Evolutionary conservation across 1,139 yeast species (phyloP).

Genomic region (Suhomyces terraborum): DNA sequence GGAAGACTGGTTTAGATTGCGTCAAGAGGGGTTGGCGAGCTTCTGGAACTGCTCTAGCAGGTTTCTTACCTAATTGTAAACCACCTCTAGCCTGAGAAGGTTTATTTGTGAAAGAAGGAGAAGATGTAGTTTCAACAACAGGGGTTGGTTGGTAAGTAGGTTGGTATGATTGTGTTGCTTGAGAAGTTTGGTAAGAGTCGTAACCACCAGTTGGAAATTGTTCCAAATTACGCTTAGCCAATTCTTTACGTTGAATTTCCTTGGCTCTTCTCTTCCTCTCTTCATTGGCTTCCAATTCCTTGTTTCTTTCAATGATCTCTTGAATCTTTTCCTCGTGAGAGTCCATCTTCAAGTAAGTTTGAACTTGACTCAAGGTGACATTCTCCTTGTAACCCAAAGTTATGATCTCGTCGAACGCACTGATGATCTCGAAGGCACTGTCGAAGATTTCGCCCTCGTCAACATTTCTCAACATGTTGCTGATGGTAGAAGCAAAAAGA

Average conservation of each 20-base stretch:
- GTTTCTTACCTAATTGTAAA: slow-evolving; percentile 76
- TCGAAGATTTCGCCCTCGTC: slow-evolving; percentile 86
- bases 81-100: slow-evolving; percentile 62
- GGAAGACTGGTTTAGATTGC: slow-evolving; percentile 28
- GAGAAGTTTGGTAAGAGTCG: slow-evolving; percentile 28
- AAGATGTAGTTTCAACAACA: slow-evolving; percentile 19
- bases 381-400: slow-evolving; percentile 90
- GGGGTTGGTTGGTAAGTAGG: slow-evolving; percentile 41
- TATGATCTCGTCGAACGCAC: slow-evolving; percentile 93
- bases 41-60: slow-evolving; percentile 33
- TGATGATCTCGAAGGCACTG: slow-evolving; percentile 82
- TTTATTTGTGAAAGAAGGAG: slow-evolving; percentile 14
- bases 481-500: slow-evolving; percentile 78
- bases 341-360: slow-evolving; percentile 94
- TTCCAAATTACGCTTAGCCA: slow-evolving; percentile 59
- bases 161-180: slow-evolving; percentile 29
- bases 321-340: slow-evolving; percentile 98
- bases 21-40: slow-evolving; percentile 49
- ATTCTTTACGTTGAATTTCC: slow-evolving; percentile 88
- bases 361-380: slow-evolving; percentile 77
- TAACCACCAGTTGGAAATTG: slow-evolving; percentile 20
- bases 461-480: slow-evolving; percentile 67
- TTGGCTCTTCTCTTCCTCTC: slow-evolving; percentile 95
- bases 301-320: slow-evolving; percentile 95
- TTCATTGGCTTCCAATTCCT: slow-evolving; percentile 95